Evolutionary conservation across 1,284 basidiomycete species (phyloP), one percentile per base, ranked within the genome.

Genomic region (Pseudozyma sp.): DNA sequence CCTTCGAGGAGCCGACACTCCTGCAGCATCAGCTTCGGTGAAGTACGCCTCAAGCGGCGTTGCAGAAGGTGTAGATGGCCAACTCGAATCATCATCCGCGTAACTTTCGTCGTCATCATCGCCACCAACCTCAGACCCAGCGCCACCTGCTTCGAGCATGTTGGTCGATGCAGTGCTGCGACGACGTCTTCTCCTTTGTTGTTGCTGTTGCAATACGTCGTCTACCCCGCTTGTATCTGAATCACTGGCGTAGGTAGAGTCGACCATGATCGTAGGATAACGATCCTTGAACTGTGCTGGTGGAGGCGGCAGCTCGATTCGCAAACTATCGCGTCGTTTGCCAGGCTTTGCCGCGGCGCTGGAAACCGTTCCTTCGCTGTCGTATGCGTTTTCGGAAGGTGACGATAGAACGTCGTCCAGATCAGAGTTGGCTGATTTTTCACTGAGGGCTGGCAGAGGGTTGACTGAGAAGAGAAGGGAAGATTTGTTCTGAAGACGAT

Each of bases 71-170:
- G 72, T 75, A 1, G 72, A 75, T 7, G 72, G 72, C 72, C 72
- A 75, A 58, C 72, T 75, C 14, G 72, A 75, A 25, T 75, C 64
- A 35, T 75, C 72, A n/a, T 67, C 72, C 1, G 56, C 67, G 38
- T 55, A 61, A 0, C 53, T 55, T 1, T 70, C 67, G 8, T 66
- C 71, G 21, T 70, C 66, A n/a, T 67, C 65, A 11, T 54, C 55
- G 9, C 4, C 58, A n/a, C 60, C 61, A 5, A 5, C 54, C 11
- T 59, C 58, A 5, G 45, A 47, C 12, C 45, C 21, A 11, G 19
- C 45, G 25, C 7, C 55, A 18, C 64, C 59, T 7, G 7, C 53
- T 12, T 57, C 54, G 21, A 62, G 59, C 55, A 19, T 54, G 25
- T 59, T 49, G 16, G 52, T 62, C 14, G 66, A 68, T 10, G 71